A percentile compares a stretch with the other conserved stretches of the same genome.
These are phyloP conservation scores for Debaryomyces maramus DNA, from an alignment of 805 yeast species.

Conservation along the genomic window DNA sequence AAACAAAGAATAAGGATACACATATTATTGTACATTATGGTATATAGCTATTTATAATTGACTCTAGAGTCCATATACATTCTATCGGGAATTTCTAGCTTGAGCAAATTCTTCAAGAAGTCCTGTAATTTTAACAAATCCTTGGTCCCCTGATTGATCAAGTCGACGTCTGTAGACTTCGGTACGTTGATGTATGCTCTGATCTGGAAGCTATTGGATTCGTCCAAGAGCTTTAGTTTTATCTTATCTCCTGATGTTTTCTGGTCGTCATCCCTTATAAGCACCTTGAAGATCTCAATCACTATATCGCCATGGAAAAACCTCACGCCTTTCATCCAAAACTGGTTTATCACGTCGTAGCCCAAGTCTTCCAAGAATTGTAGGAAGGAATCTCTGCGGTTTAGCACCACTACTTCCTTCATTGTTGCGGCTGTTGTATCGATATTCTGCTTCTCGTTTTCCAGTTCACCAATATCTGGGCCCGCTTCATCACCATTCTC, in stretches of 20 bases:
- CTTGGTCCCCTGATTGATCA: slow-evolving; percentile 62
- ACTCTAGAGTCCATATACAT: slow-evolving; percentile 79
- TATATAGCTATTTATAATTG: slow-evolving; percentile 10
- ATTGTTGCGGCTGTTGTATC: not conserved
- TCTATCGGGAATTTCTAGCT: slow-evolving; percentile 74
- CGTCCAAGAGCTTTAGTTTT: slow-evolving; percentile 44
- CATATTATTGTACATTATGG: not conserved
- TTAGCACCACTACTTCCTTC: slow-evolving; percentile 3
- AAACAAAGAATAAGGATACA: slow-evolving; percentile 2
- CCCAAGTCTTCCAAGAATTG: slow-evolving; percentile 63
- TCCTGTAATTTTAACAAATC: slow-evolving; percentile 62
- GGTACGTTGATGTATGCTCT: slow-evolving; percentile 71
- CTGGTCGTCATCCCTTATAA: slow-evolving; percentile 35
- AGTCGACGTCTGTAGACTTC: slow-evolving; percentile 72
- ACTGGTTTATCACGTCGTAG: slow-evolving; percentile 62
- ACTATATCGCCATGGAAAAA: slow-evolving; percentile 62
- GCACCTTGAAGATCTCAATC: slow-evolving; percentile 56
- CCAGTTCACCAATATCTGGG: not conserved
- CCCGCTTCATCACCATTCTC: slow-evolving; percentile 7
- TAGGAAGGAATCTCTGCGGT: slow-evolving; percentile 36
- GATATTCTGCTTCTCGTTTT: slow-evolving; percentile 1
- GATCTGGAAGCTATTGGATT: slow-evolving; percentile 57
- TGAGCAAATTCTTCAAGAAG: slow-evolving; percentile 66
- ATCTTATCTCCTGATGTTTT: slow-evolving; percentile 23
- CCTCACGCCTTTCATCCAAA: slow-evolving; percentile 59